These are phyloP conservation scores for Ulmus americana DNA, from an alignment of 331 rosid species.

Conservation along the genomic window DNA sequence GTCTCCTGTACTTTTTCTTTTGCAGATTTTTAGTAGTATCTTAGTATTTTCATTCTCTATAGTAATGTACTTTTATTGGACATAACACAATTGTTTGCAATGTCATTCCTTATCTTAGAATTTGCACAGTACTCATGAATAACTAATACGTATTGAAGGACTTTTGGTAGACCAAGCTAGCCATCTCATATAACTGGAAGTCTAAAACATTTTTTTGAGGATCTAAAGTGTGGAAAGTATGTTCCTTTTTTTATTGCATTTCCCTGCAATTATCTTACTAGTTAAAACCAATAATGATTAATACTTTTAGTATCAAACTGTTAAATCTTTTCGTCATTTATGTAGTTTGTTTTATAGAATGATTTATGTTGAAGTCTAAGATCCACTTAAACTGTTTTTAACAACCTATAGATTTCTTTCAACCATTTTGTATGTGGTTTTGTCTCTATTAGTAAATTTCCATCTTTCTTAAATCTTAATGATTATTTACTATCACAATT, in stretches of 20 bases:
- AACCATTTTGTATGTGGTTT: no score
- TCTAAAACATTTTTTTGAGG: slow-evolving; percentile 2
- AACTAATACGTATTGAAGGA: neutral
- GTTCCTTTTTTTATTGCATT: neutral
- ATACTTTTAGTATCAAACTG: neutral
- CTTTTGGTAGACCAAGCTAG: neutral
- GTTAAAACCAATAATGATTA: neutral
- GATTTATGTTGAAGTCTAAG: neutral
- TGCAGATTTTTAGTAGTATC: neutral
- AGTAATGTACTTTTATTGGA: neutral
- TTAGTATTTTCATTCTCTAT: neutral
- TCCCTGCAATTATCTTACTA: neutral
- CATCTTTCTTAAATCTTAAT: no score
- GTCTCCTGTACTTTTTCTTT: neutral
- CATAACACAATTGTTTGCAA: neutral
- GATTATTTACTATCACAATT: neutral
- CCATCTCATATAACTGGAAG: no score
- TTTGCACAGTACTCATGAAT: neutral
- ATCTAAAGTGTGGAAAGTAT: neutral
- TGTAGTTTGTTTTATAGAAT: neutral
- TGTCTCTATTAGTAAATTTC: no score
- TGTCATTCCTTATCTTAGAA: neutral
- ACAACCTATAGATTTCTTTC: neutral
- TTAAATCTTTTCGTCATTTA: neutral
- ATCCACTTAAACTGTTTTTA: no score